Conservation (phyloP, 2,329 filamentous ascomycete species). For the Bipolaris zeicola region DNA sequence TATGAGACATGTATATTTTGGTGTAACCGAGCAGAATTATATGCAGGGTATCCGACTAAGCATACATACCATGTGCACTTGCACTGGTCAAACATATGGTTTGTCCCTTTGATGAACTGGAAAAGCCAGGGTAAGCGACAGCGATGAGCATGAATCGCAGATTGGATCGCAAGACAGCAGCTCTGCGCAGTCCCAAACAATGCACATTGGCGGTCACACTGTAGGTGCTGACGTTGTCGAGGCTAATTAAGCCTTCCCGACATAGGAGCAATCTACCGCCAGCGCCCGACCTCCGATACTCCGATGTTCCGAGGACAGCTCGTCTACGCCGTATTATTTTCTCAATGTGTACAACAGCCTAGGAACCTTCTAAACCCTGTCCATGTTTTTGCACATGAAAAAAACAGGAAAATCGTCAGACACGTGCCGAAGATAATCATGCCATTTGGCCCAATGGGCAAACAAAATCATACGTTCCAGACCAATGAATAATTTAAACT, state of each 20-base stretch:
- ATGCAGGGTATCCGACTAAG: not conserved
- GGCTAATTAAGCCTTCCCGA: constrained; percentile 6
- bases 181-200: not conserved
- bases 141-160: not conserved
- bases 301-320: constrained; percentile 1
- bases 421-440: too few relatives aligned
- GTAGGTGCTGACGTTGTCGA: not conserved
- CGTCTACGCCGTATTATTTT: not conserved
- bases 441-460: too few relatives aligned
- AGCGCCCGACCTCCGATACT: not conserved
- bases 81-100: not conserved
- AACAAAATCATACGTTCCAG: too few relatives aligned
- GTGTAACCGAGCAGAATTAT: not conserved
- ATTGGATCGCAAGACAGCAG: not conserved
- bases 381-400: not conserved
- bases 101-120: not conserved
- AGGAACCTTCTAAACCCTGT: too few relatives aligned
- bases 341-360: not conserved
- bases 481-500: too few relatives aligned
- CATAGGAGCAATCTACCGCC: constrained; percentile 3
- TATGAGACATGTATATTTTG: not conserved
- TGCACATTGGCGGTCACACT: not conserved
- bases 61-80: not conserved
- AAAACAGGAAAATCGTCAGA: too few relatives aligned
- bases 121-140: not conserved